Evolutionary conservation across 768 basidiomycete species (phyloP), one percentile per base, ranked within the genome.

Genomic region (Lactarius deliciosus): DNA sequence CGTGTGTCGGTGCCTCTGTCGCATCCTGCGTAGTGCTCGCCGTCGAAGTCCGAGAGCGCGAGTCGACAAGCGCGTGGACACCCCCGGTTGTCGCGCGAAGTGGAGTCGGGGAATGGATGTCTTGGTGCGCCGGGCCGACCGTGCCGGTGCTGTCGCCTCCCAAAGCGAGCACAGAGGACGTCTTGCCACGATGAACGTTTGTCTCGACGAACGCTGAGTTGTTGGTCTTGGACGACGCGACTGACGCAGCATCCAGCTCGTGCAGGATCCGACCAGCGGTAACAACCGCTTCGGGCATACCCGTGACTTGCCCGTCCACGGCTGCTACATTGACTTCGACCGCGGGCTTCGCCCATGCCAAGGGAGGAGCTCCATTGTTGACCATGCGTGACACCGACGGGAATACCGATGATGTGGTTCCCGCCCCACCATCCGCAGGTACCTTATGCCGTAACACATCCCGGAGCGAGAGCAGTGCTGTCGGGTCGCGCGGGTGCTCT

Each of bases 381-480:
- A 70, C 32, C 55, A 71, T 47, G 68, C 72, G 58, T 13, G 70
- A 63, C 5, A 69, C 61, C 6, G 65, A 64, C 22, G 60, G 61
- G 18, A 74, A 47, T 13, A 69, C 61, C 9, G 77, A 74, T 10
- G 73, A 72, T 15, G 72, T 64, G 2, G 70, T 58, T 6, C 70
- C 65, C 53, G 58, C 66, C 9, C 71, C 56, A 11, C 64, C 65
- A 38, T 83, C 82, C 13, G 73, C 71, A 5, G 82, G 79, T 0
- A 78, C 74, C 69, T 83, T 84, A 64, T 85, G 82, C 15, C 87
- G 80, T 6, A 90, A 75, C 10, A 88, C 88, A 38, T 88, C 87
- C 1, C 86, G 79, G 15, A 91, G 77, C 0, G 84, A 82, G 7
- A 88, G 75, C 0, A 89, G 71, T 1, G 83, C 81, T 0, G 86